These are phyloP conservation scores for Grifola frondosa DNA, from an alignment of 1,284 basidiomycete species.

Conservation along the genomic window DNA sequence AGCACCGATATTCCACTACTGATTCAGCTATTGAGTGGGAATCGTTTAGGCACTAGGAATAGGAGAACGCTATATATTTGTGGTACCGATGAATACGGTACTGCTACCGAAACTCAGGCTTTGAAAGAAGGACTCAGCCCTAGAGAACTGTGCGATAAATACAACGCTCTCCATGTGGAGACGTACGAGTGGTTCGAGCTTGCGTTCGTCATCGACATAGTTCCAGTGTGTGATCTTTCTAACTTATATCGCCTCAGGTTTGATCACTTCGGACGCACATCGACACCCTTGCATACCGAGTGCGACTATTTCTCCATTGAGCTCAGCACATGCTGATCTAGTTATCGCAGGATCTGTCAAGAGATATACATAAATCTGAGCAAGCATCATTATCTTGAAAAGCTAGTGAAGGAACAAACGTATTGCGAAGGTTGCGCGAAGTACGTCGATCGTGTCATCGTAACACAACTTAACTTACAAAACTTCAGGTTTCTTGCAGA, in stretches of 20 bases:
- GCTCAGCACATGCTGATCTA: neutral
- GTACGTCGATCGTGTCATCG: conserved; percentile 37
- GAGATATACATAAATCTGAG: conserved; percentile 84
- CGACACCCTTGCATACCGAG: conserved; percentile 89
- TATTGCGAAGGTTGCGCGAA: conserved; percentile 91
- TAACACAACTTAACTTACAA: conserved; percentile 7
- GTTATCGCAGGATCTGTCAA: conserved; percentile 73
- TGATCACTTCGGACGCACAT: conserved; percentile 96
- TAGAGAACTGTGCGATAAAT: conserved; percentile 90
- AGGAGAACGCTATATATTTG: conserved; percentile 83
- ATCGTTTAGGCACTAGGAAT: conserved; percentile 65
- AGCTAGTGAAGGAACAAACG: conserved; percentile 87
- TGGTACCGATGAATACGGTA: conserved; percentile 99
- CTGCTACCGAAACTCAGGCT: conserved; percentile 97
- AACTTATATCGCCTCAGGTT: conserved; percentile 58
- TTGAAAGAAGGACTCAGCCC: conserved; percentile 92
- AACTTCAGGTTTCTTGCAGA: conserved; percentile 83
- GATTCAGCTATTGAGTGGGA: neutral
- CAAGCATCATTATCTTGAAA: conserved; percentile 74
- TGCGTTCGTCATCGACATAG: conserved; percentile 45
- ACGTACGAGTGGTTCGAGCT: conserved; percentile 97
- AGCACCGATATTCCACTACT: conserved; percentile 23
- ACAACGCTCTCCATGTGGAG: conserved; percentile 85
- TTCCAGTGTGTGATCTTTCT: neutral
- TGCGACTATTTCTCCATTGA: conserved; percentile 35